These are phyloP conservation scores for Parmelia sp. DNA, from an alignment of 495 filamentous ascomycete genomes.

Conservation along the genomic window DNA sequence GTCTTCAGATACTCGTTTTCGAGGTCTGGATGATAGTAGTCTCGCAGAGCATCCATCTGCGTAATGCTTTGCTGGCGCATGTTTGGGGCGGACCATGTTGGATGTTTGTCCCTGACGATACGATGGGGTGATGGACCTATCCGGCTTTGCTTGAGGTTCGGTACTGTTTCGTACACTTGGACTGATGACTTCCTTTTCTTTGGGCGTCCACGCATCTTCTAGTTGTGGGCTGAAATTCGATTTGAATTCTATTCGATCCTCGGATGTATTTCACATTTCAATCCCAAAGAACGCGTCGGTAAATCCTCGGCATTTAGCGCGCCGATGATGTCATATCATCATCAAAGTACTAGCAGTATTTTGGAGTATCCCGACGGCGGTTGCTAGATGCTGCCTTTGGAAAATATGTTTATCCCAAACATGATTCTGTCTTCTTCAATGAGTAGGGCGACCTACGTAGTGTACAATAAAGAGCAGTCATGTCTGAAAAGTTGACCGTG, in stretches of 20 bases:
- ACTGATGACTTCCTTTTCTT: constrained; percentile 8
- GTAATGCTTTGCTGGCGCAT: constrained; percentile 30
- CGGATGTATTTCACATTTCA: no score
- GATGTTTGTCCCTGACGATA: constrained; percentile 5
- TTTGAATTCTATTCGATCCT: no score
- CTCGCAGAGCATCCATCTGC: constrained; percentile 26
- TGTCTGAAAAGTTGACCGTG: neutral
- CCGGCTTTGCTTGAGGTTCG: constrained; percentile 6
- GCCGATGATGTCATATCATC: neutral
- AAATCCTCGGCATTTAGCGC: neutral
- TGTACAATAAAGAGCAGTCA: neutral
- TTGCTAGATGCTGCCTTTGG: neutral
- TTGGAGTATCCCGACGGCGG: neutral
- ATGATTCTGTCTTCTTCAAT: neutral
- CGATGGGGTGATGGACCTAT: constrained; percentile 7
- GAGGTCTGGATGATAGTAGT: constrained; percentile 16
- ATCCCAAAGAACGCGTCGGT: neutral
- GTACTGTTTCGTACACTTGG: neutral
- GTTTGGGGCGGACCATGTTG: constrained; percentile 20
- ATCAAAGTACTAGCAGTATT: no score
- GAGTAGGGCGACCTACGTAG: neutral
- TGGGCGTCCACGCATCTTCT: neutral
- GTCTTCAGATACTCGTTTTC: constrained; percentile 19
- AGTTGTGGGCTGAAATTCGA: neutral
- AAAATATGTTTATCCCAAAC: neutral